Conservation (phyloP, 768 basidiomycete species). For the Agrocybe praecox region DNA sequence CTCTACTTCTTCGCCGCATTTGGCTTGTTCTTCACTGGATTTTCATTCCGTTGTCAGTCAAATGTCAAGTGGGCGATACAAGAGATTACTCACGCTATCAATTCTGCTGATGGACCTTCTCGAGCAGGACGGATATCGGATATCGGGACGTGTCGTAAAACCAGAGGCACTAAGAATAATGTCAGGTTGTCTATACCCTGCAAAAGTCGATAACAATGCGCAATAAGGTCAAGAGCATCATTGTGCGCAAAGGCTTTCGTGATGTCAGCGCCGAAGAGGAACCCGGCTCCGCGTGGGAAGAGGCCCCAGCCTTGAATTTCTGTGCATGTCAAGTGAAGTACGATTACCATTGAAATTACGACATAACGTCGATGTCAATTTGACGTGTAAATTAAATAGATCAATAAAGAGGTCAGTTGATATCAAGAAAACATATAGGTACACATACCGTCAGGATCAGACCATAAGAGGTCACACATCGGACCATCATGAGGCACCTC, state of each 20-base stretch:
- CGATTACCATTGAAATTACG: neutral
- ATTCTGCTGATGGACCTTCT: constrained; percentile 92
- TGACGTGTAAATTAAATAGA: neutral
- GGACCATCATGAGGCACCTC: constrained; percentile 98
- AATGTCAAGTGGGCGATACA: neutral
- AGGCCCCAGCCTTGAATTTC: constrained; percentile 96
- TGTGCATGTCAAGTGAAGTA: constrained; percentile 30
- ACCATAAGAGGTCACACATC: constrained; percentile 99
- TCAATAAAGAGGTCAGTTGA: neutral
- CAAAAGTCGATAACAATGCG: constrained; percentile 52
- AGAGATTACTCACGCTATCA: constrained; percentile 69
- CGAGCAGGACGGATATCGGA: constrained; percentile 98
- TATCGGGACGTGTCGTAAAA: constrained; percentile 96
- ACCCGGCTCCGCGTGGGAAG: constrained; percentile 95
- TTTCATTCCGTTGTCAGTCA: neutral
- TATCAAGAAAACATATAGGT: neutral
- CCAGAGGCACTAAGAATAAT: constrained; percentile 75
- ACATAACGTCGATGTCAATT: neutral
- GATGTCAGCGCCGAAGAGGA: constrained; percentile 91
- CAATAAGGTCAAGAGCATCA: constrained; percentile 93
- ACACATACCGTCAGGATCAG: constrained; percentile 90
- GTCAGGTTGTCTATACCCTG: neutral
- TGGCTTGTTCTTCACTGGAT: constrained; percentile 79
- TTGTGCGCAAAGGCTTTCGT: constrained; percentile 88
- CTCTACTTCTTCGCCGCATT: constrained; percentile 86